phyloP scores from a whole-genome alignment of 2,329 filamentous ascomycete species.

The Nannizzia gypsea region DNA sequence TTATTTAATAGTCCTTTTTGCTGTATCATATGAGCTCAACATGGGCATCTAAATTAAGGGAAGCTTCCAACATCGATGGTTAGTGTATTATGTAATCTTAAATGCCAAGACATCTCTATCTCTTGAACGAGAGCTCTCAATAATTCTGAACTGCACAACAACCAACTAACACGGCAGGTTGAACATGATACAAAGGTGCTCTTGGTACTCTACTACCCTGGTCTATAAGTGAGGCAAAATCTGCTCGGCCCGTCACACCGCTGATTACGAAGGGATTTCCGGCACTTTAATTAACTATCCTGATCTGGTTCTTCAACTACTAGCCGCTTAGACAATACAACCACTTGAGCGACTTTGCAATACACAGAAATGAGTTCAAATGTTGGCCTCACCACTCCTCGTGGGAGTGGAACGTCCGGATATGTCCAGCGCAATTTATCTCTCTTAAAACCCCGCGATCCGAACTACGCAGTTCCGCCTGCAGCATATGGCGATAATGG shows the following conservation, averaged over 20 bases:
- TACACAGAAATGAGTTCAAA: conserved; percentile 75
- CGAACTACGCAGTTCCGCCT: conserved; percentile 35
- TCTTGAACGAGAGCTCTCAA: neutral
- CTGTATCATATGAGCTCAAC: neutral
- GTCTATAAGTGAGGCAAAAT: neutral
- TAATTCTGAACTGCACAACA: neutral
- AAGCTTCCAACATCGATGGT: no score
- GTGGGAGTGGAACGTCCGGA: conserved; percentile 89
- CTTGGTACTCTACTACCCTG: neutral
- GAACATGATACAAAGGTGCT: neutral
- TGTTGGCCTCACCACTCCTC: conserved; percentile 86
- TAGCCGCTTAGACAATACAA: neutral
- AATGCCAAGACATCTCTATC: neutral
- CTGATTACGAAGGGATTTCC: neutral
- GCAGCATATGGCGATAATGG: conserved; percentile 43
- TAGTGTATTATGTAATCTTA: neutral
- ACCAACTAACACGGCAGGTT: neutral
- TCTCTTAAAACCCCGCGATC: conserved; percentile 71
- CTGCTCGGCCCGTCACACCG: neutral
- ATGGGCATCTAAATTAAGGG: no score
- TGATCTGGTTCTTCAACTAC: neutral
- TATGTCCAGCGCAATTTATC: conserved; percentile 96
- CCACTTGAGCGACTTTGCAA: neutral
- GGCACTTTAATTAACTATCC: neutral
- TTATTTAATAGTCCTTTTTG: neutral